Evolutionary conservation across 2,329 filamentous ascomycete species (phyloP), one percentile per base, ranked within the genome.

Genomic region (Exophiala sp.): DNA sequence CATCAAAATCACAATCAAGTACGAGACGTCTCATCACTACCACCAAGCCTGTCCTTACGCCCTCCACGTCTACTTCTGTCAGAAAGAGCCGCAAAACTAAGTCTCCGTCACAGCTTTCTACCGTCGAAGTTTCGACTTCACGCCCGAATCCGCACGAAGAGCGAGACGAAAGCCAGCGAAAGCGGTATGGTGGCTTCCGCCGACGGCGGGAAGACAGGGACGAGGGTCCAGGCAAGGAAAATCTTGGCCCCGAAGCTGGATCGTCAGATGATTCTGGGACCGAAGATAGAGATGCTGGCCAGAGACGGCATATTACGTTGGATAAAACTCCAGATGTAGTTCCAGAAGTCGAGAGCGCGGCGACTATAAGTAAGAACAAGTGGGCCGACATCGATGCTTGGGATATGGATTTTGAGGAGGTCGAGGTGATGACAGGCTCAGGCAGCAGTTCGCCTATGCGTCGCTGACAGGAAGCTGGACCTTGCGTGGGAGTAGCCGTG

Each of bases 361-460:
- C 7, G 33, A 34, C 12, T 20, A 29, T 33, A n/a, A 47, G 33
- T 24, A 56, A 47, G 14, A 46, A 48, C 38, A 64, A 62, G 38
- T 64, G 62, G 62, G 62, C 58, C 20, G 62, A 61, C 24, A 62
- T 64, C 45, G 62, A 64, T 50, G 59, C 59, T 50, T 64, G 60
- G 54, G 57, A 60, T 49, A 55, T 64, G 54, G 60, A 61, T 12
- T 64, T 61, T 50, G 62, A 64, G 47, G 62, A 64, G 20, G 57
- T 62, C 24, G 57, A 60, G 45, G 54, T 60, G 35, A 50, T 48
- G 44, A 60, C 52, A 20, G 51, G 54, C 9, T 60, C 57, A 9
- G 50, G 51, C 10, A 34, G 54, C 29, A 52, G 54, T 47, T 60
- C 57, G 20, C 57, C 57, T 10, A 52, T 49, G 42, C 41, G 45